Evolutionary conservation across 2,329 filamentous ascomycete genomes (phyloP).

Genomic region (Penicillium sp.): DNA sequence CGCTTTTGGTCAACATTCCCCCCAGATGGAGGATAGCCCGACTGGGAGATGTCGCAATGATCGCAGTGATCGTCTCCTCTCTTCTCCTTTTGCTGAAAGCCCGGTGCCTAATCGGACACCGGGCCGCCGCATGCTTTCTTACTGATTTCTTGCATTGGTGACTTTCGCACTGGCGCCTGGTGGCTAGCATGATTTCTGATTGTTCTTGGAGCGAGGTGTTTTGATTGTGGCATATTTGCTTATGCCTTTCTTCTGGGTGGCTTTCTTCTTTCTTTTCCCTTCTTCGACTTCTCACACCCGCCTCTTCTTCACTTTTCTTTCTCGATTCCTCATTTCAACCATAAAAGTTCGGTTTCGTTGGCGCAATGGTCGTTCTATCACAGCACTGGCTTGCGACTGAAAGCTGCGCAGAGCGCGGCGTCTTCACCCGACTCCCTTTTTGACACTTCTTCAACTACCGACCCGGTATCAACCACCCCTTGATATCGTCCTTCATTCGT

Average conservation of each 20-base stretch:
- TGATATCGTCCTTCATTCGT: conserved; percentile 26
- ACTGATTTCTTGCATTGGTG: conserved; percentile 29
- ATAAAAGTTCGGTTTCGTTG: conserved; percentile 9
- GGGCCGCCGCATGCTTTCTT: conserved; percentile 51
- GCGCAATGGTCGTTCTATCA: conserved; percentile 15
- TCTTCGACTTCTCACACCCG: conserved; percentile 9
- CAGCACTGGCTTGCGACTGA: conserved; percentile 13
- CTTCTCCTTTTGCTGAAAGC: conserved; percentile 41
- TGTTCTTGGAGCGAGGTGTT: conserved; percentile 31
- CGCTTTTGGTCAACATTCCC: conserved; percentile 79
- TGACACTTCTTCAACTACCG: conserved; percentile 4
- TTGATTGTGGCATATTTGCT: conserved; percentile 17
- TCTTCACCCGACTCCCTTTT: conserved; percentile 5
- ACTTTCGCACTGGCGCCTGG: conserved; percentile 19
- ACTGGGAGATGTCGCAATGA: conserved; percentile 54
- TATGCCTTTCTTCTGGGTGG: conserved; percentile 18
- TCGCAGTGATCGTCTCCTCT: conserved; percentile 33
- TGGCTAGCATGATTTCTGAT: conserved; percentile 21
- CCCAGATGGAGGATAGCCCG: conserved; percentile 66
- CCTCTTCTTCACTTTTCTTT: conserved; percentile 14
- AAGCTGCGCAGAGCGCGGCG: conserved; percentile 16
- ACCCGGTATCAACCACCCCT: conserved; percentile 13
- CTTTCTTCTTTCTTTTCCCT: conserved; percentile 15
- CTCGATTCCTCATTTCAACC: conserved; percentile 21
- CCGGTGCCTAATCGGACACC: conserved; percentile 39